Evolutionary conservation across 176 grass and related monocot genomes (phyloP).

Genomic region (Pharus latifolius): DNA sequence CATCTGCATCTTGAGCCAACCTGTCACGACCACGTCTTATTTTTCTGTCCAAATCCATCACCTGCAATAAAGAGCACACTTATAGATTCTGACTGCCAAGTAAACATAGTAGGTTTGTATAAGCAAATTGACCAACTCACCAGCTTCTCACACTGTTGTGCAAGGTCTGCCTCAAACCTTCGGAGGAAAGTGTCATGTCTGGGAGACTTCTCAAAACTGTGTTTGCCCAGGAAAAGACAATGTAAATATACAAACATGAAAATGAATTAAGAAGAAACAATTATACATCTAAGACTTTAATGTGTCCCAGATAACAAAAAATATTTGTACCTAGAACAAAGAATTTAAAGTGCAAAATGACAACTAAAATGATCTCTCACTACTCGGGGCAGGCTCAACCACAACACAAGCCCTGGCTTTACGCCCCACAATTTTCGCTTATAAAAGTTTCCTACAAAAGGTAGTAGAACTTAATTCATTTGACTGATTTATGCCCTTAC

Average conservation of each 20-base stretch:
- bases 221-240: slow-evolving; percentile 11
- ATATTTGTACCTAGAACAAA: too few relatives aligned
- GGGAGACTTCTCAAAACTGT: slow-evolving; percentile 86
- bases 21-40: slow-evolving; percentile 74
- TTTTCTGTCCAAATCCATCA: slow-evolving; percentile 85
- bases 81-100: neutral
- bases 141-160: slow-evolving; percentile 87
- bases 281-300: neutral
- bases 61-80: slow-evolving; percentile 29
- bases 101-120: neutral
- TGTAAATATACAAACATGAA: neutral
- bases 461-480: too few relatives aligned
- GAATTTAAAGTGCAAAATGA: too few relatives aligned
- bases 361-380: too few relatives aligned
- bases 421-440: too few relatives aligned
- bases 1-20: slow-evolving; percentile 55
- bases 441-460: too few relatives aligned
- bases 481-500: too few relatives aligned
- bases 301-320: neutral
- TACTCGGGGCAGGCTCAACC: too few relatives aligned
- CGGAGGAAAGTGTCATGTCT: slow-evolving; percentile 55
- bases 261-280: too few relatives aligned
- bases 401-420: too few relatives aligned
- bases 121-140: slow-evolving; percentile 34
- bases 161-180: slow-evolving; percentile 83